Conservation (phyloP, 306 rosid species). For the Acmispon strigosus region DNA sequence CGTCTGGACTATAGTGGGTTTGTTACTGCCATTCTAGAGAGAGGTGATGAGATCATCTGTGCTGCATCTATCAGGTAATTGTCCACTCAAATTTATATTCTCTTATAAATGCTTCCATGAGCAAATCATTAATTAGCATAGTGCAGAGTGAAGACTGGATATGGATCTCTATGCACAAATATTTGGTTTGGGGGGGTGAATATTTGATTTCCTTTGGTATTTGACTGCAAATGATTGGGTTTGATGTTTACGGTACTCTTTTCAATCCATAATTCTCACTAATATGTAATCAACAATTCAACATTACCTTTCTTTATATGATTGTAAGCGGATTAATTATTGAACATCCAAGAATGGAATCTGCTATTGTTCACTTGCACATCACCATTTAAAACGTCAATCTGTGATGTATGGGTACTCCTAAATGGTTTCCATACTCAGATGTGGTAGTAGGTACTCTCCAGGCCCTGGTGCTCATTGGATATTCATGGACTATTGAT, state of each 20-base stretch:
- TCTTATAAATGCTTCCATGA: not conserved
- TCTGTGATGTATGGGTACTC: no score
- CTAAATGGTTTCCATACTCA: no score
- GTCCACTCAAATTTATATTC: not conserved
- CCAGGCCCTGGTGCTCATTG: no score
- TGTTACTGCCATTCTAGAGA: conserved; percentile 78
- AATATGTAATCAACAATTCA: not conserved
- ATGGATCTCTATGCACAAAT: not conserved
- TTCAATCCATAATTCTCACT: no score
- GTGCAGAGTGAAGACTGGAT: not conserved
- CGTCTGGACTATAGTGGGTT: conserved; percentile 75
- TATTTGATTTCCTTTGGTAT: not conserved
- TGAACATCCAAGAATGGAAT: no score
- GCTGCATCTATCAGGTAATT: conserved; percentile 81
- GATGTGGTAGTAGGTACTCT: no score
- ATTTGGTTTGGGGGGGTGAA: not conserved
- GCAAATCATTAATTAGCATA: not conserved
- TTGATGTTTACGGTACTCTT: not conserved
- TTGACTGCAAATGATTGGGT: not conserved
- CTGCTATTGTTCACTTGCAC: no score
- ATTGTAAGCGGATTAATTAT: not conserved
- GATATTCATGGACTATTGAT: no score
- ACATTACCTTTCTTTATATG: not conserved
- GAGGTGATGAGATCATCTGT: conserved; percentile 69
- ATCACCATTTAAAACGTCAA: no score